Base-by-base conservation (phyloP, 352 stramenopile genomes). In the Phytopythium ostracodes region DNA sequence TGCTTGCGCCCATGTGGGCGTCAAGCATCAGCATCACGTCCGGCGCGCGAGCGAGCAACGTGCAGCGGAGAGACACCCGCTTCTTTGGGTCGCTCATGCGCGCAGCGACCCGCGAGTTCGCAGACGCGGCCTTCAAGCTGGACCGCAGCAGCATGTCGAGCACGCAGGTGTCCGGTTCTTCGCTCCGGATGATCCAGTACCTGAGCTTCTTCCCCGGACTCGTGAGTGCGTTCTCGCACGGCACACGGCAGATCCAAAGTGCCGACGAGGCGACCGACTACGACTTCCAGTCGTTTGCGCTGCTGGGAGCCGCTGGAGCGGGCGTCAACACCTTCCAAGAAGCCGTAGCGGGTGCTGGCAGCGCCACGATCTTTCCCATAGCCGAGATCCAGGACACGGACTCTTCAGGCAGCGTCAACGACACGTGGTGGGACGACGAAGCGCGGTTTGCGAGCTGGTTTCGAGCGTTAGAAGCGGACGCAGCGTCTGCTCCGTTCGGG, bases 241-340 rank as follows among this genome's bases (percentile, higher is more conserved):
- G 47, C 47, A 54, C 27, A 9, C 47, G 47, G 4, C 47, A 31
- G 47, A 7, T 17, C 1, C 9, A 51, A 12, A 51, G n/a, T 15
- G 36, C 17, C 4, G 33, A 12, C 53, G 14, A 1, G 9, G 12
- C 58, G 11, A 56, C 12, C 14, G 44, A 40, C 22, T 62, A 55
- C 38, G 73, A 83, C 22, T 59, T 56, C 2, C 75, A 83, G 25
- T 63, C 43, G n/a, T 80, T 72, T 58, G 75, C 73, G 59, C 59
- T 83, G 10, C 54, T 80, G 5, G 72, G 75, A 12, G 75, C 64
- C 36, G 38, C 65, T 15, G 65, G 67, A 8, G 72, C 71, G 2
- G 74, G 70, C 7, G 55, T 82, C 46, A 59, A 71, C n/a, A 68
- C 60, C 22, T 82, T 77, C 58, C 74, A 77, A 35, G 74, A 79